Base-by-base conservation (phyloP, 768 basidiomycete genomes). In the Pisolithus microcarpus region DNA sequence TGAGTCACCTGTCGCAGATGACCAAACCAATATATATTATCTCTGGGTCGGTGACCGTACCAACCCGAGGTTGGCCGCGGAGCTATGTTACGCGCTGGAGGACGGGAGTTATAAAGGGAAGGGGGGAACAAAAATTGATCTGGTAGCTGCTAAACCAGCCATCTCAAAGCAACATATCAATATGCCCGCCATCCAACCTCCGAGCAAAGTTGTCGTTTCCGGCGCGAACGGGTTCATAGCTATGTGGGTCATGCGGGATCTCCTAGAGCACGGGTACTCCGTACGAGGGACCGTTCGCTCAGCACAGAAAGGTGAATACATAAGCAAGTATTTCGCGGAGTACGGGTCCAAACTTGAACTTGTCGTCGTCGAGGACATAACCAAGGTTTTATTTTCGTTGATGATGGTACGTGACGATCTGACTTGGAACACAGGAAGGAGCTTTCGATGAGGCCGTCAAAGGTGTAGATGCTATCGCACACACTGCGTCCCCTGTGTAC, bases 371-470 rank as follows among this genome's bases (percentile, higher is more conserved):
- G 74, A 78, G 43, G 88, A 93, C 58, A 85, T 91, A 53, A 71
- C 71, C 8, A 61, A 73, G 67, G 79, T 78, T 23, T 23, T 40
- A 69, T 48, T 26, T 26, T 44, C 15, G 19, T 2, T 10, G 30
- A n/a, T n/a, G n/a, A 30, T 15, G 8, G 28, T 9, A 26, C 9
- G 26, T 16, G 24, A 11, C 5, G 30, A 11, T n/a, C 26, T 30
- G n/a, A 44, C 26, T 16, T 4, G 18, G 8, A 19, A 8, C 8
- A n/a, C 39, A 82, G 81, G 75, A 75, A 2, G 79, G 78, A 7
- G 85, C 83, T 0, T 93, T 90, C 54, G 87, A 91, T 61, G 81
- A 87, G 46, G 87, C 82, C 1, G 84, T 91, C 52, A 78, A 82
- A 62, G 87, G 77, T 1, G 81, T 91, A 5, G 81, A 87, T 53